Base-by-base conservation (phyloP, 2,329 filamentous ascomycete genomes). In the Nothophoma quercina region DNA sequence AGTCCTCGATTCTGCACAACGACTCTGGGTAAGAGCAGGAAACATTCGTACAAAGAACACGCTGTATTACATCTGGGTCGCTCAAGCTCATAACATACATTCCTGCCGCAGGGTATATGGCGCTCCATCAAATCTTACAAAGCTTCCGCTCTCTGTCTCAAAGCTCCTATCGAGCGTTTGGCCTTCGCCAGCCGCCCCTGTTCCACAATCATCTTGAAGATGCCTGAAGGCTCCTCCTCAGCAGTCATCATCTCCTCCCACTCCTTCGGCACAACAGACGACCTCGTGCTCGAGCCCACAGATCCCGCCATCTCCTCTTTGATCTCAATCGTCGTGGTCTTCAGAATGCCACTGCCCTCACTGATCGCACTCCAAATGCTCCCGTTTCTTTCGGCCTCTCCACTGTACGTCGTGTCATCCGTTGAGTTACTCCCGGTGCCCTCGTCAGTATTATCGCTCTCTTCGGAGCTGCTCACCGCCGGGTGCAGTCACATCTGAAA, bases 81-180 rank as follows among this genome's bases (percentile, higher is more conserved):
- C 16, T 43, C 7, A 13, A 19, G 25, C 15, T 19, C 1, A 12
- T 28, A 25, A 48, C 25, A 47, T 15, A n/a, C 34, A 13, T 23
- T 47, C 38, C 50, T 42, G 38, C 43, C 33, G 33, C 36, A 43
- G 50, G 50, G 43, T 53, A 53, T 53, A 53, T 43, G 33, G 12
- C 43, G 32, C 22, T 78, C 90, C 96, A 88, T 96, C 26, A 9
- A 35, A 6, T 4, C 79, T 97, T 19, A 91, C 97, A 7, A 93
- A 97, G 79, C 81, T 97, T 34, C 88, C 23, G 45, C 9, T n/a
- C n/a, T 29, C 12, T 16, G 16, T 21, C 23, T n/a, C 18, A 7
- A 32, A 12, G 5, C 7, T 47, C 21, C 16, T 13, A 22, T 22
- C 16, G 21, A 23, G 1, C 38, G 43, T 13, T 8, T 43, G 3